Evolutionary conservation across 768 basidiomycete genomes (phyloP), one percentile per base, ranked within the genome.

Genomic region (Boletus tomentosulus): DNA sequence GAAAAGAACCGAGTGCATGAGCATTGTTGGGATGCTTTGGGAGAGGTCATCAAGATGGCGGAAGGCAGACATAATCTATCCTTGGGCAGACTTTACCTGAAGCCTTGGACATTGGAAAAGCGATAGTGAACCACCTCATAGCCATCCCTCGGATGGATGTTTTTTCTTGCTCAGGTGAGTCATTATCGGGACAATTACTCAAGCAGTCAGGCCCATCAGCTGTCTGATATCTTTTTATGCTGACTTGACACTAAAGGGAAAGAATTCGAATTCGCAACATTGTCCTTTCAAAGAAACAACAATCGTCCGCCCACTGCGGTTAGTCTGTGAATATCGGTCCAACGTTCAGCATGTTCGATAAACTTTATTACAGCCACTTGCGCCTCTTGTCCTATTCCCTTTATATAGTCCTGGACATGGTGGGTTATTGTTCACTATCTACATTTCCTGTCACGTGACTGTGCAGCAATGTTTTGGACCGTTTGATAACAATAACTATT

Each of bases 31-130:
- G 72, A 73, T 31, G 74, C 78, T 28, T 61, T 86, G 2, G 76
- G 78, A 24, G 78, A 85, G 61, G 76, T 79, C 1, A 73, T 83
- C 38, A 73, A 71, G 52, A 76, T 87, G 76, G 84, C 83, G 22
- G 85, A 87, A 63, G 81, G 76, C 12, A 74, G 76, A 60, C 73
- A 78, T 45, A 63, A 66, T 19, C 49, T 87, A 46, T 75, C 71
- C 5, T 66, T 86, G 50, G 85, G 84, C 35, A 76, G 79, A 61
- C 64, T 80, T 46, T 35, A 51, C 24, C 33, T 71, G 55, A 61
- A 62, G 53, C 64, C 61, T 0, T 70, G 70, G 68, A 56, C 54
- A 12, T 12, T 50, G 24, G 64, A 58, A 28, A 58, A 46, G 43
- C 48, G 44, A 46, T 30, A 24, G 31, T 51, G 45, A 50, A 25